Base-by-base conservation (phyloP, 2,329 filamentous ascomycete genomes). In the Anisogramma anomala region DNA sequence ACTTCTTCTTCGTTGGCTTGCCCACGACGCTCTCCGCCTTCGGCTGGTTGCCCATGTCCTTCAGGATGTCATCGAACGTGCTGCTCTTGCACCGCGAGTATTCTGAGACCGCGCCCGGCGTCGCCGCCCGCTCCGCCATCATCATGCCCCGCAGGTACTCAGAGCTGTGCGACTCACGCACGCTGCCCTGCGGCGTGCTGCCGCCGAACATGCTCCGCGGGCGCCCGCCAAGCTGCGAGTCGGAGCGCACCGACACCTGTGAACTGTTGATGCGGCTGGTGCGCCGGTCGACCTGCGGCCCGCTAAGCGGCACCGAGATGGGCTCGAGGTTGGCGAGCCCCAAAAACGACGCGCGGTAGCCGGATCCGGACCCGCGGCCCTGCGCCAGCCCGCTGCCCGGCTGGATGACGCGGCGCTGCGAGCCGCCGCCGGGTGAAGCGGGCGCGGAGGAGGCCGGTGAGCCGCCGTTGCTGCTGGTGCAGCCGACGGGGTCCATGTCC, bases 1-100 rank as follows among this genome's bases (percentile, higher is more conserved):
- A 47, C 49, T 56, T 58, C 37, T 45, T 37, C 37, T 53, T 55
- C 33, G 36, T 17, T 45, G 54, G 53, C 42, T 50, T 50, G 22
- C 13, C 14, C 11, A 6, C 27, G 14, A n/a, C 17, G 23, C 27
- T 23, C 14, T 18, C 30, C 30, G 15, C 18, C 48, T 53, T 48
- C 23, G n/a, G n/a, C n/a, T 50, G 49, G 32, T 46, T 42, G 37
- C 58, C 55, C 51, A 62, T 59, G 41, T 52, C 56, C 49, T 58
- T 55, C 38, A 62, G 49, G 15, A 62, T 62, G 40, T 58, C 55
- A 33, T 62, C 59, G 48, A 62, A 62, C 19, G 59, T 58, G 47
- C 53, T 57, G 17, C 39, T 44, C 14, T 20, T 13, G 37, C 27
- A 28, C 9, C 36, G 34, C 44, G 45, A 10, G 43, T 14, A 38